Percentiles rank a stretch among this genome's conserved stretches.
These are phyloP conservation scores for Phytophthora capsici DNA, from an alignment of 352 stramenopile species.

Conservation along the genomic window DNA sequence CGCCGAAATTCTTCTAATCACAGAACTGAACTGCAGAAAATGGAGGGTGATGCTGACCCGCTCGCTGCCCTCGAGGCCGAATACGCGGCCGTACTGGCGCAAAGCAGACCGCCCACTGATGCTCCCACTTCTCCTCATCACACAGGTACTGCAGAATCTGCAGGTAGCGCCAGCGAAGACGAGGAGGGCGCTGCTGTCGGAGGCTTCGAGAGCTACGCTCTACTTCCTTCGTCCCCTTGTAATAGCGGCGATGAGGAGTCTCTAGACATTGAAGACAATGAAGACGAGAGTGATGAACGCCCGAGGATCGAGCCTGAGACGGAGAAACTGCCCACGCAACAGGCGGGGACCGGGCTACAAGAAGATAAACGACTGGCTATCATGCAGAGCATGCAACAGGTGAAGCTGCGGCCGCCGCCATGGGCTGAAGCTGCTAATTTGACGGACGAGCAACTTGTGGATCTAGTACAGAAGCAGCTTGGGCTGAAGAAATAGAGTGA, in stretches of 20 bases:
- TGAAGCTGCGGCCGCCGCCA: conserved; percentile 53
- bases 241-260: conserved; percentile 28
- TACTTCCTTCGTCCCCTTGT: conserved; percentile 42
- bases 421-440: conserved; percentile 50
- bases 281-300: neutral
- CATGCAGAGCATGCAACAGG: conserved; percentile 62
- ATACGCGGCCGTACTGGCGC: conserved; percentile 65
- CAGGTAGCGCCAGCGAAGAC: conserved; percentile 20
- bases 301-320: neutral
- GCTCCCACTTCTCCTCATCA: neutral
- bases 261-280: conserved; percentile 21
- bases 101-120: conserved; percentile 20
- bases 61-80: conserved; percentile 65
- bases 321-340: neutral
- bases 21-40: conserved; percentile 4
- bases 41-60: conserved; percentile 38
- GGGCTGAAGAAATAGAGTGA: conserved; percentile 12
- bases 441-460: conserved; percentile 62
- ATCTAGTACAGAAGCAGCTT: conserved; percentile 54
- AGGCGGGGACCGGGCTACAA: conserved; percentile 29
- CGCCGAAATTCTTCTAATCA: neutral
- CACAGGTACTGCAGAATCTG: conserved; percentile 15
- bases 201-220: conserved; percentile 34
- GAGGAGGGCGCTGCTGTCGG: conserved; percentile 35
- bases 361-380: conserved; percentile 44